Evolutionary conservation across 2,329 filamentous ascomycete genomes (phyloP).

Genomic region (Hypoxylon sp.): DNA sequence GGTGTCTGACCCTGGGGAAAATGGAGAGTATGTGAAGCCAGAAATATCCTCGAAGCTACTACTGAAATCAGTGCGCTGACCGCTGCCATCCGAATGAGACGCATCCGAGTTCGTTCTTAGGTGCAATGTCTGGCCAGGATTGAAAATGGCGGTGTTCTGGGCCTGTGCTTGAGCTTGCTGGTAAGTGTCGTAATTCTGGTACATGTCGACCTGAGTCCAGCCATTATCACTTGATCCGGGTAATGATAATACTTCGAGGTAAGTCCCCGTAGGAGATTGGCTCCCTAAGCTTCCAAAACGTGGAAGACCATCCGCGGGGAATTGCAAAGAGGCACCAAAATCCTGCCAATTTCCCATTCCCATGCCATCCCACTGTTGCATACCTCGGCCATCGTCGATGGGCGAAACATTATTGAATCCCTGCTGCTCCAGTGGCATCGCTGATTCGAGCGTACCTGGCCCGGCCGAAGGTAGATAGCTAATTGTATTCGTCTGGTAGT

Average conservation of each 20-base stretch:
- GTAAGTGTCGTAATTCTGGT: conserved; percentile 78
- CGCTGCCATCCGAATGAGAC: conserved; percentile 77
- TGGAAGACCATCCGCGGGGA: conserved; percentile 60
- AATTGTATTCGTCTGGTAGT: conserved; percentile 69
- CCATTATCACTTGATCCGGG: conserved; percentile 88
- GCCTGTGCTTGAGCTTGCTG: conserved; percentile 65
- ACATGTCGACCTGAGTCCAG: conserved; percentile 86
- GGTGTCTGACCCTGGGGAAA: conserved; percentile 86
- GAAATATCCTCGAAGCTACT: conserved; percentile 85
- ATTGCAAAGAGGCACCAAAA: conserved; percentile 75
- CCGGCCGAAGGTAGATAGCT: conserved; percentile 75
- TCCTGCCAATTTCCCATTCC: conserved; percentile 85
- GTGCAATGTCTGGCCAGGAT: conserved; percentile 91
- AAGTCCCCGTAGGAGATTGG: conserved; percentile 83
- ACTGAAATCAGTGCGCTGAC: conserved; percentile 75
- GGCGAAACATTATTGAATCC: conserved; percentile 72
- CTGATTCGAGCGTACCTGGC: conserved; percentile 74
- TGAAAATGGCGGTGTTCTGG: conserved; percentile 82
- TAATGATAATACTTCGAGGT: conserved; percentile 88
- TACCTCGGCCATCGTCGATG: conserved; percentile 70
- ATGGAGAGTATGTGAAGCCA: conserved; percentile 80
- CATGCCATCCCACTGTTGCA: conserved; percentile 70
- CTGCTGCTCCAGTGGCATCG: conserved; percentile 74
- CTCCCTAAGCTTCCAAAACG: conserved; percentile 65
- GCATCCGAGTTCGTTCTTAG: conserved; percentile 89